A percentile compares a stretch with the other conserved stretches of the same genome.
Evolutionary conservation across 176 grass and related monocot species (phyloP).

Genomic region (Oryza glumipatula): DNA sequence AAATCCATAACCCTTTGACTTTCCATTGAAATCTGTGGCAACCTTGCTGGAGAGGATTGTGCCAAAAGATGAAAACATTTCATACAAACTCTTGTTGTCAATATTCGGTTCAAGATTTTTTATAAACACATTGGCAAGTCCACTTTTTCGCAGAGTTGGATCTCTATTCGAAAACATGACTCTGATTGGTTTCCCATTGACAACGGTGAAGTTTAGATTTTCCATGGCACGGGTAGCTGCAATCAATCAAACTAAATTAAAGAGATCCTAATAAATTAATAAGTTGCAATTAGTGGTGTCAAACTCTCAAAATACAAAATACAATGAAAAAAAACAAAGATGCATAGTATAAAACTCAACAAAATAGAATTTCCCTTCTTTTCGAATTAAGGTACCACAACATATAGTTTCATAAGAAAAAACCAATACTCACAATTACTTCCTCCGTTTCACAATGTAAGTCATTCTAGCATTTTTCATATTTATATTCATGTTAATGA

Average conservation of each 20-base stretch:
- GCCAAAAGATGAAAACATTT: constrained; percentile 44
- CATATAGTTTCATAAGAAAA: too few relatives aligned
- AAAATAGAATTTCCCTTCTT: too few relatives aligned
- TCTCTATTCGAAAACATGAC: constrained; percentile 61
- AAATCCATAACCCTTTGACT: constrained; percentile 57
- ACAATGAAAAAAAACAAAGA: too few relatives aligned
- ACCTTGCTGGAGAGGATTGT: constrained; percentile 59
- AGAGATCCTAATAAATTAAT: neutral
- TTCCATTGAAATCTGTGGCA: constrained; percentile 34
- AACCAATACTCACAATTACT: too few relatives aligned
- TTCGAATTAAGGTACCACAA: too few relatives aligned
- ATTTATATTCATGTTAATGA: too few relatives aligned
- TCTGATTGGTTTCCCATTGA: constrained; percentile 45
- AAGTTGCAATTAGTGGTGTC: too few relatives aligned
- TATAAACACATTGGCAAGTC: constrained; percentile 51
- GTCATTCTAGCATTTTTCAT: too few relatives aligned
- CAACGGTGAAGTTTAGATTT: constrained; percentile 43
- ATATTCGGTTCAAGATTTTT: constrained; percentile 55
- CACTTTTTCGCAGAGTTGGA: constrained; percentile 42
- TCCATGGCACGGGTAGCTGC: constrained; percentile 49
- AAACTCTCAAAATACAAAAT: too few relatives aligned
- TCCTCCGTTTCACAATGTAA: too few relatives aligned
- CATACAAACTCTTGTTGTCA: constrained; percentile 42
- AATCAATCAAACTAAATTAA: neutral
- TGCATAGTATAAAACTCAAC: too few relatives aligned